phyloP scores from a whole-genome alignment of 352 stramenopile genomes.

The Chrysophaeum taylorii region DNA sequence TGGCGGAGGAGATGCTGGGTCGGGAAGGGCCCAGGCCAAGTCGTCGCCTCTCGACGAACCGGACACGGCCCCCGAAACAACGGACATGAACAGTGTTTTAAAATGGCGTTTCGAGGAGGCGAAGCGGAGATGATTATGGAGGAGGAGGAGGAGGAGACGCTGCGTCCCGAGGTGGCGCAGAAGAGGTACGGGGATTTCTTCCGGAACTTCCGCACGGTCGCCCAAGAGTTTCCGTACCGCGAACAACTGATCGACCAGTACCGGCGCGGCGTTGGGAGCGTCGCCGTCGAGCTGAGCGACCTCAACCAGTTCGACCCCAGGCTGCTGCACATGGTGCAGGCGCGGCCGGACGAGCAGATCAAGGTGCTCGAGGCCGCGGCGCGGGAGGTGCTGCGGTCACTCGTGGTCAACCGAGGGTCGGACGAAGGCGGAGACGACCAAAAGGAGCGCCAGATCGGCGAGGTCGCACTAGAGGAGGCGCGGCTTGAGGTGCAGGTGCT shows the following conservation, averaged over 20 bases:
- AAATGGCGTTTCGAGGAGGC: too few relatives aligned
- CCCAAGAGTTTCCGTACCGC: conserved; percentile 73
- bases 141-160: not conserved
- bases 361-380: conserved; percentile 65
- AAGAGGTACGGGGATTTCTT: conserved; percentile 44
- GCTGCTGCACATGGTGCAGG: conserved; percentile 65
- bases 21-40: too few relatives aligned
- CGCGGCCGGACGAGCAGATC: conserved; percentile 65
- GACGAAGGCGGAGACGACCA: too few relatives aligned
- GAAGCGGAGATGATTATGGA: too few relatives aligned
- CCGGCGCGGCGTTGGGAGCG: conserved; percentile 53
- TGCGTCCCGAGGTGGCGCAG: not conserved
- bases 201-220: conserved; percentile 64
- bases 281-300: conserved; percentile 68
- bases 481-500: conserved; percentile 40
- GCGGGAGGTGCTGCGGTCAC: conserved; percentile 31
- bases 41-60: too few relatives aligned
- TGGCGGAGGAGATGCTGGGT: too few relatives aligned
- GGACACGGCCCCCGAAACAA: too few relatives aligned
- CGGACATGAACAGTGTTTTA: too few relatives aligned
- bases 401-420: conserved; percentile 23
- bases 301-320: conserved; percentile 68
- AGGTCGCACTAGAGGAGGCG: conserved; percentile 32
- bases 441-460: conserved; percentile 25
- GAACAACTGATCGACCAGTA: conserved; percentile 71